These are phyloP conservation scores for Sordariomycetes sp. DNA, from an alignment of 2,329 filamentous ascomycete genomes.

Conservation along the genomic window DNA sequence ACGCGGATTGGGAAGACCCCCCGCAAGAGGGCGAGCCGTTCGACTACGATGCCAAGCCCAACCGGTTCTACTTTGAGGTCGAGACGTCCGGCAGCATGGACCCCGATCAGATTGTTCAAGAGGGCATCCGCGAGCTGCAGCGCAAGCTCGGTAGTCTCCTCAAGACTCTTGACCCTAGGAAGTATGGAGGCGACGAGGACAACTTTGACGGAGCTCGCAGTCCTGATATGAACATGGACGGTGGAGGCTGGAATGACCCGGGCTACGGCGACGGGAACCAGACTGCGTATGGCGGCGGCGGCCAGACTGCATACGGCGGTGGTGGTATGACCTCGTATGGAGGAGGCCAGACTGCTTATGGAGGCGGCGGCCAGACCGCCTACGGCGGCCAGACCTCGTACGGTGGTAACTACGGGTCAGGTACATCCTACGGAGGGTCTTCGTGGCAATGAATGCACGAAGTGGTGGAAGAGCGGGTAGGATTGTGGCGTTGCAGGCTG, in stretches of 20 bases:
- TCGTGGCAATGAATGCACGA: conserved; percentile 36
- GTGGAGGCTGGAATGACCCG: conserved; percentile 39
- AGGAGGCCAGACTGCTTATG: conserved; percentile 34
- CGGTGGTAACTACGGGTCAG: too few species aligned
- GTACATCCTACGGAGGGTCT: conserved; percentile 35
- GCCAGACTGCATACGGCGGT: conserved; percentile 60
- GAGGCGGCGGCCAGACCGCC: conserved; percentile 36
- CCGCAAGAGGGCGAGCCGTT: conserved; percentile 77
- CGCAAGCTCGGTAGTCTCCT: conserved; percentile 81
- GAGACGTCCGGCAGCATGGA: conserved; percentile 83
- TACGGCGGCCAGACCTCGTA: not conserved
- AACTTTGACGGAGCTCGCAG: conserved; percentile 57
- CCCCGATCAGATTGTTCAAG: conserved; percentile 80
- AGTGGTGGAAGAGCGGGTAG: too few species aligned
- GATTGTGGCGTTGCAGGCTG: conserved; percentile 7
- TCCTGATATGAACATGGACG: conserved; percentile 54
- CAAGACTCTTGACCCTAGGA: conserved; percentile 37
- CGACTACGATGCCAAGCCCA: conserved; percentile 80
- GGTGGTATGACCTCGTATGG: conserved; percentile 49
- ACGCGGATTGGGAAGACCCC: conserved; percentile 71
- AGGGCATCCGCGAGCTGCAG: conserved; percentile 82
- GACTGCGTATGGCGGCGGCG: conserved; percentile 60
- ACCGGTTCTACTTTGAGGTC: conserved; percentile 86
- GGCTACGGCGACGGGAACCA: conserved; percentile 36
- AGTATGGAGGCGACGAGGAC: conserved; percentile 45